Conservation (phyloP, 2,329 filamentous ascomycete genomes). For the Leptographium wingfieldii region DNA sequence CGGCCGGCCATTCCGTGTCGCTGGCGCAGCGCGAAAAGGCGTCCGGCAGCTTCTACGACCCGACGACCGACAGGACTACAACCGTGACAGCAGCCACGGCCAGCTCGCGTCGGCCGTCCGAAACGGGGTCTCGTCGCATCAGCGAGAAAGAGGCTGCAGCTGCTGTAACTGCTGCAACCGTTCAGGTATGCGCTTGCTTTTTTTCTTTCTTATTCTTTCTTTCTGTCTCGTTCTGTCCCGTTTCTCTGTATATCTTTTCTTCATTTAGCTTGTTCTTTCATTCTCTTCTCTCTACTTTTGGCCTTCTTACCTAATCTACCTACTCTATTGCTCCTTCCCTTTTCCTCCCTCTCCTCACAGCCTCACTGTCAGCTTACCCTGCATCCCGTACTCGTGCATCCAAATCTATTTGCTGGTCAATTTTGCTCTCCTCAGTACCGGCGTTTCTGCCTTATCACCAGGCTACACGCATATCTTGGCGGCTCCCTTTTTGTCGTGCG, state of each 20-base stretch:
- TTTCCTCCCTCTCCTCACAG: not conserved
- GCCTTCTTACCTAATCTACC: not conserved
- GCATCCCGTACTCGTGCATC: not conserved
- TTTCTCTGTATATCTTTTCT: not conserved
- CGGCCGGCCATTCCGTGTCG: not conserved
- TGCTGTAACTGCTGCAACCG: slow-evolving; percentile 26
- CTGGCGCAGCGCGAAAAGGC: slow-evolving; percentile 8
- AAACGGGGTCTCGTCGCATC: slow-evolving; percentile 31
- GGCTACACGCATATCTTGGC: not conserved
- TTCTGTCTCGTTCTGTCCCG: not conserved
- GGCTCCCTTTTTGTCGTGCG: not conserved
- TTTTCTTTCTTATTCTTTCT: not conserved
- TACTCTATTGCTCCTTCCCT: not conserved
- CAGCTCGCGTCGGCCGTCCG: not conserved
- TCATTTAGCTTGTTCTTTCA: not conserved
- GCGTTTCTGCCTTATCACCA: not conserved
- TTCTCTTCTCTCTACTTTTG: not conserved
- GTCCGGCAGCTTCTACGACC: slow-evolving; percentile 38
- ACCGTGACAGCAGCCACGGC: slow-evolving; percentile 18
- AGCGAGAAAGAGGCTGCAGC: slow-evolving; percentile 25
- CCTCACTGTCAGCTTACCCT: not conserved
- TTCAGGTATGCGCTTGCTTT: slow-evolving; percentile 12
- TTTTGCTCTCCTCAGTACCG: not conserved
- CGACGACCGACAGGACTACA: slow-evolving; percentile 33
- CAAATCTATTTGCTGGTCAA: not conserved